Evolutionary conservation across 73 alveolate genomes (phyloP).

Genomic region (Paramecium primaurelia): DNA sequence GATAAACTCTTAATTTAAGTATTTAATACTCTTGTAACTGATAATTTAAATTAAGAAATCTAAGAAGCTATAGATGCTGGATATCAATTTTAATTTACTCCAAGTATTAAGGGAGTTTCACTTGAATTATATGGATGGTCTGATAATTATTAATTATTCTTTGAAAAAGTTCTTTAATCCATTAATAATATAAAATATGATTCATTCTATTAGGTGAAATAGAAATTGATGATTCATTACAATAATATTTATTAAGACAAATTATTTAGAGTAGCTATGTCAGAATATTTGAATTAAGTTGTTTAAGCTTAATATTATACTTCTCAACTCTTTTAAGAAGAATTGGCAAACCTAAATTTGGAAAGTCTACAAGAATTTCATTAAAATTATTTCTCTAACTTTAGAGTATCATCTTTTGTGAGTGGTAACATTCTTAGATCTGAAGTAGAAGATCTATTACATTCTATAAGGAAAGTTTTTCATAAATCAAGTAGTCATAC

Average conservation of each 20-base stretch:
- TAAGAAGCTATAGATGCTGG: slow-evolving; percentile 48
- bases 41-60: not conserved
- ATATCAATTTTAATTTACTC: not conserved
- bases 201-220: not conserved
- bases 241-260: slow-evolving; percentile 33
- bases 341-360: not conserved
- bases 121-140: slow-evolving; percentile 45
- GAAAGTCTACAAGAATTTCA: not conserved
- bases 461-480: not conserved
- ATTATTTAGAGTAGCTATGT: slow-evolving; percentile 23
- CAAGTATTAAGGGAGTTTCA: slow-evolving; percentile 20
- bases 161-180: not conserved
- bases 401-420: slow-evolving; percentile 2
- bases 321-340: not conserved
- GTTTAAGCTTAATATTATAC: not conserved
- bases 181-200: no score
- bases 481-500: slow-evolving; percentile 17
- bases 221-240: not conserved
- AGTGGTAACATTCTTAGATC: not conserved
- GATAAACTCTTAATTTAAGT: slow-evolving; percentile 14
- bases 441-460: slow-evolving; percentile 25
- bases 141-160: not conserved
- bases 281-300: not conserved
- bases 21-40: slow-evolving; percentile 10
- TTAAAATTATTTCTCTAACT: not conserved